phyloP scores from a whole-genome alignment of 2,329 filamentous ascomycete species.

The Thelonectria blattea region DNA sequence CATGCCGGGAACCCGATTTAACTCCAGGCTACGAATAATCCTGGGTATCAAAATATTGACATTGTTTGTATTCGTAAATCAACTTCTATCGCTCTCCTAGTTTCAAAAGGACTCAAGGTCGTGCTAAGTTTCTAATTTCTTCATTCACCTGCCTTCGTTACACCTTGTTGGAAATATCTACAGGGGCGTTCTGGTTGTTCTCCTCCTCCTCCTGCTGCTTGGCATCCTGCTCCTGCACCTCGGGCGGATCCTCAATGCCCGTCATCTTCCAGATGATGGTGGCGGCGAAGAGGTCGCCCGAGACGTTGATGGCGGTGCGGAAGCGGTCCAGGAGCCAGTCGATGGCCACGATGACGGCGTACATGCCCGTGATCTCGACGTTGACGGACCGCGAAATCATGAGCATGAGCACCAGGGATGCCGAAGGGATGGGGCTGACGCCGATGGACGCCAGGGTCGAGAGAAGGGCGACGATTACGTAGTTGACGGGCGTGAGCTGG shows the following conservation, averaged over 20 bases:
- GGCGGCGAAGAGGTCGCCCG: constrained; percentile 52
- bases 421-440: constrained; percentile 59
- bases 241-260: constrained; percentile 30
- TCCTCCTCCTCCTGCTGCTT: constrained; percentile 20
- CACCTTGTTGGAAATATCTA: constrained; percentile 29
- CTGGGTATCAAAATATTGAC: no score
- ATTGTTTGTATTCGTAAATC: no score
- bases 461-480: constrained; percentile 55
- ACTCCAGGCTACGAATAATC: neutral
- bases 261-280: constrained; percentile 37
- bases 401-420: constrained; percentile 56
- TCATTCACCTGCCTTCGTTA: constrained; percentile 2
- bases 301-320: constrained; percentile 58
- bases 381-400: constrained; percentile 57
- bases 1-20: neutral
- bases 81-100: neutral
- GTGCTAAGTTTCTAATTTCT: neutral
- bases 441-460: constrained; percentile 59
- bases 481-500: constrained; percentile 49
- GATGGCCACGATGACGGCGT: constrained; percentile 59
- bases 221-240: constrained; percentile 27
- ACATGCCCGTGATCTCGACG: constrained; percentile 55
- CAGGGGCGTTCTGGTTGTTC: neutral
- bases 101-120: constrained; percentile 17
- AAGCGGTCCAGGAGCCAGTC: constrained; percentile 64